Conservation (phyloP, 495 filamentous ascomycete species). For the Chaetomidium leptoderma region DNA sequence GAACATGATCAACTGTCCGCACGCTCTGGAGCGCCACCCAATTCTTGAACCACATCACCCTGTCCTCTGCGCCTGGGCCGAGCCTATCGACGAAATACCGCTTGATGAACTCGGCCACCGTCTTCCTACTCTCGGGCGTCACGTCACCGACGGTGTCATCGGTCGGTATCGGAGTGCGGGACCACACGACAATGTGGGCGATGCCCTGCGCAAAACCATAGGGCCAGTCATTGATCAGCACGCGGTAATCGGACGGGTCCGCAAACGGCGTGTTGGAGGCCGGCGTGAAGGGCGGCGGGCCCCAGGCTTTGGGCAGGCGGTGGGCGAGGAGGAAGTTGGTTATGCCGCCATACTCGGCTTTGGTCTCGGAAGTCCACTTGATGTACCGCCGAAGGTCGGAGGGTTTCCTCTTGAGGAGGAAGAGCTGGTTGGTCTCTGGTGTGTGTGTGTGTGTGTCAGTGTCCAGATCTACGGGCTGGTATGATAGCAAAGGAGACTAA, state of each 20-base stretch:
- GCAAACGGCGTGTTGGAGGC: conserved; percentile 59
- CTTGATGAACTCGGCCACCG: conserved; percentile 64
- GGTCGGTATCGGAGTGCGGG: conserved; percentile 51
- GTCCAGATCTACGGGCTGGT: background rate
- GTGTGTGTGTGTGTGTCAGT: conserved; percentile 13
- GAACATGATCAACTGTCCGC: conserved; percentile 64
- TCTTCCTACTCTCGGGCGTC: conserved; percentile 58
- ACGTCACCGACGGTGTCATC: conserved; percentile 63
- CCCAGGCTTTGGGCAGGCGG: conserved; percentile 65
- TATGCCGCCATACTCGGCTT: conserved; percentile 68
- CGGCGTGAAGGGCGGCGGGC: conserved; percentile 48
- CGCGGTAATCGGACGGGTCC: conserved; percentile 65
- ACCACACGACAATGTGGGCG: conserved; percentile 68
- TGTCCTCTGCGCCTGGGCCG: conserved; percentile 46
- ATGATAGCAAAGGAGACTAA: background rate
- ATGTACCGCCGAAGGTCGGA: conserved; percentile 82
- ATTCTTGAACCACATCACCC: conserved; percentile 91
- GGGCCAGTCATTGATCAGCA: conserved; percentile 87
- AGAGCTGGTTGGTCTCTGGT: conserved; percentile 64
- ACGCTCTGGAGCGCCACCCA: conserved; percentile 88
- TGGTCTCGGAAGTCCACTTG: conserved; percentile 66
- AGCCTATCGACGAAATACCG: conserved; percentile 60
- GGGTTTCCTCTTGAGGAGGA: conserved; percentile 72
- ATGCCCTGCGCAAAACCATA: conserved; percentile 72
- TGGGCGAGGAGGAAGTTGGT: conserved; percentile 69